Conservation (phyloP, 768 basidiomycete genomes). For the Phanerochaete carnosa region DNA sequence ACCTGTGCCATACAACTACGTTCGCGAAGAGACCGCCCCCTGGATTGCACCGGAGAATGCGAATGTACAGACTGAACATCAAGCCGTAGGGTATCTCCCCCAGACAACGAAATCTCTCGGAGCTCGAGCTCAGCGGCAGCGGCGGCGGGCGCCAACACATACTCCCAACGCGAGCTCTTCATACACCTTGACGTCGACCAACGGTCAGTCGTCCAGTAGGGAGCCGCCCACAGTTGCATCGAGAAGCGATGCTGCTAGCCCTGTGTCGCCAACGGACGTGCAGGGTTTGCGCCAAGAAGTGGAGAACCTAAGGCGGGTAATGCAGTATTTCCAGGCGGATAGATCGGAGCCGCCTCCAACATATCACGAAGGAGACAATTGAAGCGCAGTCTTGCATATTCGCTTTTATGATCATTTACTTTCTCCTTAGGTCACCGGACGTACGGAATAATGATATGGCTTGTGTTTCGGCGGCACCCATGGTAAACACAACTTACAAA, state of each 20-base stretch:
- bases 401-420: no score
- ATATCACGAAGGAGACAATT: conserved; percentile 10
- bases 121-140: neutral
- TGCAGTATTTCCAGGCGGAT: conserved; percentile 21
- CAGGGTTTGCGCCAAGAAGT: conserved; percentile 26
- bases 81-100: neutral
- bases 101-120: no score
- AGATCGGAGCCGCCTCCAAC: conserved; percentile 22
- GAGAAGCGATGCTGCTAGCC: neutral
- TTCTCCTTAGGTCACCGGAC: no score
- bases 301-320: conserved; percentile 16
- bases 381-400: neutral
- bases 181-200: neutral
- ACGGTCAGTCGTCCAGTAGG: neutral
- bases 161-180: neutral
- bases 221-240: neutral
- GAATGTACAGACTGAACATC: neutral
- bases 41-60: neutral
- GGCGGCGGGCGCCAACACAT: neutral
- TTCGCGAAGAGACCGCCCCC: neutral
- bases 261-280: conserved; percentile 19
- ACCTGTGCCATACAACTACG: neutral
- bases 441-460: no score
- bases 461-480: no score
- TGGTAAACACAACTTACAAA: no score